Evolutionary conservation across 352 stramenopile species (phyloP).

Genomic region (Phytophthora pseudosyringae): DNA sequence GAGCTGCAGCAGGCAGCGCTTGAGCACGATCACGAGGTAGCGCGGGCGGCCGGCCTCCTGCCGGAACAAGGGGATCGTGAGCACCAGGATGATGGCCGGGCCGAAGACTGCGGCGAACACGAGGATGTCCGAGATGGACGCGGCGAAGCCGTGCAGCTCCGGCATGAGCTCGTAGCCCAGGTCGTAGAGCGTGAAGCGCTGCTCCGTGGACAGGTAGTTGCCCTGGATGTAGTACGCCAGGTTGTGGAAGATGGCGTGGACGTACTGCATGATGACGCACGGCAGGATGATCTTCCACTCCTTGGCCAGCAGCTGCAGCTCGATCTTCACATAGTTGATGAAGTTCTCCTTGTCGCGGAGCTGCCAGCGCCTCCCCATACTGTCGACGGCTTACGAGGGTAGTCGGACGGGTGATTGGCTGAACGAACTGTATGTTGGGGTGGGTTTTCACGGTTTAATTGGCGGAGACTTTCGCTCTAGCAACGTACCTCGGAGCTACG

Average conservation of each 20-base stretch:
- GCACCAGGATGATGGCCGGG: conserved; percentile 71
- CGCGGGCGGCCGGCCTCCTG: conserved; percentile 70
- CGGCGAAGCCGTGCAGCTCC: conserved; percentile 53
- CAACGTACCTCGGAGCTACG: conserved; percentile 17
- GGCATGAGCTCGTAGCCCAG: conserved; percentile 78
- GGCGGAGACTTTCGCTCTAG: background rate
- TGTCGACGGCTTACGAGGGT: conserved; percentile 7
- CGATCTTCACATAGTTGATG: conserved; percentile 67
- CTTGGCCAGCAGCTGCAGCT: conserved; percentile 59
- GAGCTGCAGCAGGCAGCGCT: conserved; percentile 83
- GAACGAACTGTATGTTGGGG: conserved; percentile 15
- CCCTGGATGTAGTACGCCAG: conserved; percentile 86
- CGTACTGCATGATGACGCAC: conserved; percentile 86
- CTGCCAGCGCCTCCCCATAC: conserved; percentile 48
- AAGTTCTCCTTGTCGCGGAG: conserved; percentile 65
- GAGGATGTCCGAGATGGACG: conserved; percentile 73
- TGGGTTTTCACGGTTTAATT: conserved; percentile 5
- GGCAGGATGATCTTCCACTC: conserved; percentile 83
- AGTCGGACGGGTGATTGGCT: background rate
- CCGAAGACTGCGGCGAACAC: conserved; percentile 80
- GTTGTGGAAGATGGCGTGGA: conserved; percentile 88
- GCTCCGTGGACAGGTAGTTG: conserved; percentile 62
- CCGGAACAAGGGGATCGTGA: conserved; percentile 67
- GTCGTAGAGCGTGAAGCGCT: conserved; percentile 81
- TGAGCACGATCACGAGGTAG: conserved; percentile 83